Percentiles rank a stretch among this genome's conserved stretches.
These are phyloP conservation scores for Mycocentrospora acerina DNA, from an alignment of 2,329 filamentous ascomycete species.

Conservation along the genomic window DNA sequence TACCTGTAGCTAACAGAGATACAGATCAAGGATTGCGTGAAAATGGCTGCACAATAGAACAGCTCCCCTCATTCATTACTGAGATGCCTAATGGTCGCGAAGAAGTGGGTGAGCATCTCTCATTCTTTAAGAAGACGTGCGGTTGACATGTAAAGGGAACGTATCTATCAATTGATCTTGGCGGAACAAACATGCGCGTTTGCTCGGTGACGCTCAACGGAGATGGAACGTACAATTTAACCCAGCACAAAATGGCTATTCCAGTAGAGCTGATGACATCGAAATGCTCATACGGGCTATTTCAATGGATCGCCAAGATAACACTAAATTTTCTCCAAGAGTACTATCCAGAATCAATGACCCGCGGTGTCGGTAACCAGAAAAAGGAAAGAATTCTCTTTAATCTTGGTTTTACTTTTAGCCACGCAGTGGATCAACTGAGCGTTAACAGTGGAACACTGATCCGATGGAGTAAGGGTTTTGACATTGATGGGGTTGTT, in stretches of 20 bases:
- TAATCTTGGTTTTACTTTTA: slow-evolving; percentile 91
- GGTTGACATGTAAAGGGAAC: too few species aligned
- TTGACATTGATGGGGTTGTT: slow-evolving; percentile 84
- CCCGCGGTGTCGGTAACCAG: slow-evolving; percentile 59
- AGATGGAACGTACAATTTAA: slow-evolving; percentile 86
- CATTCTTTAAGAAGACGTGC: too few species aligned
- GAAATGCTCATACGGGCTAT: slow-evolving; percentile 78
- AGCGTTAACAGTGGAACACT: slow-evolving; percentile 89
- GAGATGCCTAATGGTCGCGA: not conserved
- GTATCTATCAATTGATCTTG: slow-evolving; percentile 89
- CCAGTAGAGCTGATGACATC: slow-evolving; percentile 85
- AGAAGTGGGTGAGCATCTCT: slow-evolving; percentile 59
- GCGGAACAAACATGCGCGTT: slow-evolving; percentile 92
- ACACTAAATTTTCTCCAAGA: slow-evolving; percentile 81
- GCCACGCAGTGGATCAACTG: slow-evolving; percentile 85
- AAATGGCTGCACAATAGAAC: slow-evolving; percentile 1
- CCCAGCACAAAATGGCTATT: slow-evolving; percentile 83
- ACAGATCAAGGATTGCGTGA: not conserved
- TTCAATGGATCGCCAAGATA: slow-evolving; percentile 86
- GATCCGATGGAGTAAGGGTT: slow-evolving; percentile 95
- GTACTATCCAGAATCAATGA: slow-evolving; percentile 75
- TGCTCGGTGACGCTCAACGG: slow-evolving; percentile 88
- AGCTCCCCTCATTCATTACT: slow-evolving; percentile 1
- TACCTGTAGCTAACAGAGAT: too few species aligned
- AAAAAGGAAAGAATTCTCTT: too few species aligned